Evolutionary conservation across 352 stramenopile species (phyloP).

Genomic region (Saprolegnia parasitica): DNA sequence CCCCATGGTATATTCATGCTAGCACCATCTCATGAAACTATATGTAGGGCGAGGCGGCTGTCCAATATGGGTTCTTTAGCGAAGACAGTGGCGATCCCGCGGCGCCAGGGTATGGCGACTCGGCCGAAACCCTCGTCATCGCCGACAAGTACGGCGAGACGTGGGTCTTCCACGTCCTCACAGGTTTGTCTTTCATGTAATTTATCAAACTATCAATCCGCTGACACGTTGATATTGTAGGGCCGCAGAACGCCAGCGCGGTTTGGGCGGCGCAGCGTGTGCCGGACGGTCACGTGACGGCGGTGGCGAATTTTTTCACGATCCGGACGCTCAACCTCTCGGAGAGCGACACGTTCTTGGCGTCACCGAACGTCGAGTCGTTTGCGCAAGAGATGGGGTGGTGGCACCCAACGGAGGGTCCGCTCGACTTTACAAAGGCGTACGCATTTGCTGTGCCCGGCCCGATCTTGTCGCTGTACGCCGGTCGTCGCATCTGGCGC

Average conservation of each 20-base stretch:
- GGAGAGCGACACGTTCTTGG: constrained; percentile 19
- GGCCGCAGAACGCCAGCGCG: constrained; percentile 39
- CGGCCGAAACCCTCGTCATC: constrained; percentile 48
- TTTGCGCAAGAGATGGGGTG: constrained; percentile 80
- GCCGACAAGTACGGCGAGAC: constrained; percentile 45
- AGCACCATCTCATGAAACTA: neutral
- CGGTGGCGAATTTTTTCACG: constrained; percentile 72
- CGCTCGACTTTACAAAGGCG: constrained; percentile 87
- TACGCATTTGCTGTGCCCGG: constrained; percentile 72
- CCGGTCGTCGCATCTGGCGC: constrained; percentile 88
- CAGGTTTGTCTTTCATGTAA: constrained; percentile 33
- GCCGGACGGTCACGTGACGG: constrained; percentile 47
- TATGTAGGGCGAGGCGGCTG: constrained; percentile 43
- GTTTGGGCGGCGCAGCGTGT: constrained; percentile 69
- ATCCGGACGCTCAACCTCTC: constrained; percentile 49
- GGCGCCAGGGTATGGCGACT: constrained; percentile 33
- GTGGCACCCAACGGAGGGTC: constrained; percentile 41
- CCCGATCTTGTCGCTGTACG: constrained; percentile 66
- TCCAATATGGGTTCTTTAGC: constrained; percentile 69
- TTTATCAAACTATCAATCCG: constrained; percentile 82
- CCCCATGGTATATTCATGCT: neutral
- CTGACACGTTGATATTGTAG: constrained; percentile 26
- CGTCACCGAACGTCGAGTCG: constrained; percentile 36
- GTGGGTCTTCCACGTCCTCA: constrained; percentile 75
- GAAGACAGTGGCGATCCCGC: constrained; percentile 32